A percentile compares a stretch with the other conserved stretches of the same genome.
Conservation (phyloP, 169 alveolate genomes). For the Theileria sp. region DNA sequence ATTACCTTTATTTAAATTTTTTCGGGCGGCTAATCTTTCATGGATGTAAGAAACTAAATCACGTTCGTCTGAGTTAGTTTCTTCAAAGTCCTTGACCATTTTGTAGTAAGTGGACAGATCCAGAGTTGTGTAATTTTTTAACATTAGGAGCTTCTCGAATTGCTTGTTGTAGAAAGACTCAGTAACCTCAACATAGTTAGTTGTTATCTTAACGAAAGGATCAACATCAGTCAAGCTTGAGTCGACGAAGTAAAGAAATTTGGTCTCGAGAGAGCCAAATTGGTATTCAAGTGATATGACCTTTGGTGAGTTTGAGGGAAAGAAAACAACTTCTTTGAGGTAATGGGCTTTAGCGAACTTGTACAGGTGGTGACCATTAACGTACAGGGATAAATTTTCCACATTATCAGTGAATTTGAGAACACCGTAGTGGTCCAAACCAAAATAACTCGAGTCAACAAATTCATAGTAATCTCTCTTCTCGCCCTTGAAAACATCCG, state of each 20-base stretch:
- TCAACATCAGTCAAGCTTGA: background rate
- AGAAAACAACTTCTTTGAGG: conserved; percentile 1
- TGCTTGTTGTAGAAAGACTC: background rate
- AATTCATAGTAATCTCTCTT: background rate
- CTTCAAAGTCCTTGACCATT: conserved; percentile 4
- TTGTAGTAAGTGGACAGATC: conserved; percentile 5
- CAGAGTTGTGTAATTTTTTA: background rate
- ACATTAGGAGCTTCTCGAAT: background rate
- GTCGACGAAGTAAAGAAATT: background rate
- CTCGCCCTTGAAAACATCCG: background rate
- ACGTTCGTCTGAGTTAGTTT: background rate
- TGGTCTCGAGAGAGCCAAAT: background rate
- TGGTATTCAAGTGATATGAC: background rate
- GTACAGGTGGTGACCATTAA: background rate
- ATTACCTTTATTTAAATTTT: background rate
- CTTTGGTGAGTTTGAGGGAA: background rate
- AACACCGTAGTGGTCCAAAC: background rate
- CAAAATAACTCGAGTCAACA: background rate
- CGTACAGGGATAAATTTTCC: background rate
- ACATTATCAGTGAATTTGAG: background rate
- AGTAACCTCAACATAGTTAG: background rate
- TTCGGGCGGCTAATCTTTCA: background rate
- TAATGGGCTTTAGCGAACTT: background rate
- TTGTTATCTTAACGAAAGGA: background rate
- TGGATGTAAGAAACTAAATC: background rate